phyloP scores from a whole-genome alignment of 2,329 filamentous ascomycete species.

The Colletotrichum navitas region DNA sequence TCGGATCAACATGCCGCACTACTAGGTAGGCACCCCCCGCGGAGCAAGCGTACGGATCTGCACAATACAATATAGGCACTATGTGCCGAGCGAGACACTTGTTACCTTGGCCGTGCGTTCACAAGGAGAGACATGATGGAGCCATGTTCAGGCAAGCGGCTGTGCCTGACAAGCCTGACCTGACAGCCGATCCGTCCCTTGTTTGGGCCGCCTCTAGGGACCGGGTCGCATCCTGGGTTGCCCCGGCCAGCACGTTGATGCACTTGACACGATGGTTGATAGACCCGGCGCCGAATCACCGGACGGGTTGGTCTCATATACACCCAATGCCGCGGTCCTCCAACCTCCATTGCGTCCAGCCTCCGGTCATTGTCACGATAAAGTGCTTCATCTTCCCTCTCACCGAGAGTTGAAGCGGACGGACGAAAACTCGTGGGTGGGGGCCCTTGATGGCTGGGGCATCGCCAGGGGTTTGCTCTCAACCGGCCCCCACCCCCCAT shows the following conservation, averaged over 20 bases:
- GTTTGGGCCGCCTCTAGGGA: neutral
- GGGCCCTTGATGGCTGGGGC: slow-evolving; percentile 12
- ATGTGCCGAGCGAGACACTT: neutral
- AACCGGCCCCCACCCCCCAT: slow-evolving; percentile 1
- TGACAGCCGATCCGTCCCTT: neutral
- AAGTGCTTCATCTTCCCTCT: slow-evolving; percentile 1
- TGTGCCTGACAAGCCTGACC: neutral
- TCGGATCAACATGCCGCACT: slow-evolving; percentile 10
- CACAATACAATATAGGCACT: slow-evolving; percentile 4
- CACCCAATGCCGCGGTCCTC: neutral
- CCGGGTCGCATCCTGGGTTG: slow-evolving; percentile 5
- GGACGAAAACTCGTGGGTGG: slow-evolving; percentile 3
- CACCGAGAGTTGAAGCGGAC: slow-evolving; percentile 1
- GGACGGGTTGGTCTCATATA: slow-evolving; percentile 14
- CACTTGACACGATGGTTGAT: slow-evolving; percentile 15
- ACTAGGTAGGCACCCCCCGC: slow-evolving; percentile 15
- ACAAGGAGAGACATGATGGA: neutral
- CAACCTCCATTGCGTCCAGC: slow-evolving; percentile 17
- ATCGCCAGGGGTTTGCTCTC: slow-evolving; percentile 18
- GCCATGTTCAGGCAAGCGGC: neutral
- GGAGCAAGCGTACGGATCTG: slow-evolving; percentile 18
- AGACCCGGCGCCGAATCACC: slow-evolving; percentile 9
- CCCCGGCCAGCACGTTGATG: slow-evolving; percentile 15
- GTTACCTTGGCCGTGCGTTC: neutral
- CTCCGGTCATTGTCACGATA: neutral